These are phyloP conservation scores for Acorus gramineus DNA, from an alignment of 106 monocot species.

Conservation along the genomic window DNA sequence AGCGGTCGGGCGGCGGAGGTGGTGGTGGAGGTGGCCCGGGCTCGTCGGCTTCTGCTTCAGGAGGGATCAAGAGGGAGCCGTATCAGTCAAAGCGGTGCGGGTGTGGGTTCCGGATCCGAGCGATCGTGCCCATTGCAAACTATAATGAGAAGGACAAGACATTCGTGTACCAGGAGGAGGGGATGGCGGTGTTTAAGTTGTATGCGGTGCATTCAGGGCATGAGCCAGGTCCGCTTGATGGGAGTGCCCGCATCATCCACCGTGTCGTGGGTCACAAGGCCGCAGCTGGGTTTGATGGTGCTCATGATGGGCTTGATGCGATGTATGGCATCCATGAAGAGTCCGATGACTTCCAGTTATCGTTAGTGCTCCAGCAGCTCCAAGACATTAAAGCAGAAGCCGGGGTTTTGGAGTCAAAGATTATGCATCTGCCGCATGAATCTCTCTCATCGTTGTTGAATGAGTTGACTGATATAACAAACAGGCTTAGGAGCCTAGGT, in stretches of 20 bases:
- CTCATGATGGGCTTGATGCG: conserved; percentile 35
- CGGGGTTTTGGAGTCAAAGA: conserved; percentile 47
- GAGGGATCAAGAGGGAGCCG: conserved; percentile 80
- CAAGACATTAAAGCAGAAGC: conserved; percentile 56
- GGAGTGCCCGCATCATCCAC: conserved; percentile 94
- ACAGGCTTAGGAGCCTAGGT: conserved; percentile 48
- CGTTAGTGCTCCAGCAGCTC: conserved; percentile 47
- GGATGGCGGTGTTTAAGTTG: conserved; percentile 87
- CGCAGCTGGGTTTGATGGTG: not conserved
- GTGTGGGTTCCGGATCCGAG: conserved; percentile 88
- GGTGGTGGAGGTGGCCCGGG: too few species aligned
- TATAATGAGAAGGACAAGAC: conserved; percentile 98
- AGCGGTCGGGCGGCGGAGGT: too few species aligned
- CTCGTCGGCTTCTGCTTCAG: conserved; percentile 29
- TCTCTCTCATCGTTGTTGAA: conserved; percentile 23
- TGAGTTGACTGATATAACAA: conserved; percentile 47
- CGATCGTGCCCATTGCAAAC: conserved; percentile 88
- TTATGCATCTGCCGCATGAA: conserved; percentile 49
- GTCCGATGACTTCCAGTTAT: conserved; percentile 34
- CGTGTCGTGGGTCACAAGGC: conserved; percentile 69
- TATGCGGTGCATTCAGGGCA: conserved; percentile 96
- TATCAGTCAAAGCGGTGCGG: conserved; percentile 95
- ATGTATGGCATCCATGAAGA: conserved; percentile 81
- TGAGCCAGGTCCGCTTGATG: conserved; percentile 88
- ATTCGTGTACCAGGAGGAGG: conserved; percentile 92